Evolutionary conservation across 1,284 basidiomycete genomes (phyloP), one percentile per base, ranked within the genome.

Genomic region (Irpex lacteus): DNA sequence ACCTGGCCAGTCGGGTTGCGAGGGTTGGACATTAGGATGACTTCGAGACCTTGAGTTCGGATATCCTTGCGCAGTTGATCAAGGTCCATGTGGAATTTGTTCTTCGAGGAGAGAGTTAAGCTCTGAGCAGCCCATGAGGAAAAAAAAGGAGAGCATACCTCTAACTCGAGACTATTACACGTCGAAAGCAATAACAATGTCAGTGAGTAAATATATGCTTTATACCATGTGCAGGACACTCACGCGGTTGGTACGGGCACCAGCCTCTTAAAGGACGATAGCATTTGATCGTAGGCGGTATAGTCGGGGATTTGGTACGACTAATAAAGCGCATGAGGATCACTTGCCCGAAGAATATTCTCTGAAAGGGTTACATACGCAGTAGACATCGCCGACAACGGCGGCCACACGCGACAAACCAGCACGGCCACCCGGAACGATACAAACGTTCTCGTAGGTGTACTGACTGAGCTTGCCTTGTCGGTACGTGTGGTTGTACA

Each of bases 1-100:
- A 84, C 80, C 70, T 96, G 94, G 8, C 96, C 95, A 0, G 96
- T 98, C 1, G 96, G 94, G 72, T 96, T 96, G 64, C 95, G 87
- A 11, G 94, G 94, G 76, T 98, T 98, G 18, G 92, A 95, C 1
- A 94, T 90, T 61, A 98, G 83, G 65, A 98, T 85, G 52, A 96
- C 94, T 13, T 91, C 88, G 21, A 98, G 80, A 38, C 92, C 95
- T 77, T 94, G 91, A 3, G 82, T 89, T 55, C 79, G 80, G 64
- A 95, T 92, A 69, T 95, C 92, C 79, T 81, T 88, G 86, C 91
- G 69, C 38, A 69, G 36, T 70, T 91, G 89, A 9, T 89, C 82
- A 19, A 96, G 85, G 70, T 95, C 88, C 38, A 98, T 80, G 64
- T 81, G 81, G 77, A 92, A 93, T 57, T 83, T 77, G 63, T 86